Evolutionary conservation across 2,329 filamentous ascomycete species (phyloP).

Genomic region (Exophiala aquamarina): DNA sequence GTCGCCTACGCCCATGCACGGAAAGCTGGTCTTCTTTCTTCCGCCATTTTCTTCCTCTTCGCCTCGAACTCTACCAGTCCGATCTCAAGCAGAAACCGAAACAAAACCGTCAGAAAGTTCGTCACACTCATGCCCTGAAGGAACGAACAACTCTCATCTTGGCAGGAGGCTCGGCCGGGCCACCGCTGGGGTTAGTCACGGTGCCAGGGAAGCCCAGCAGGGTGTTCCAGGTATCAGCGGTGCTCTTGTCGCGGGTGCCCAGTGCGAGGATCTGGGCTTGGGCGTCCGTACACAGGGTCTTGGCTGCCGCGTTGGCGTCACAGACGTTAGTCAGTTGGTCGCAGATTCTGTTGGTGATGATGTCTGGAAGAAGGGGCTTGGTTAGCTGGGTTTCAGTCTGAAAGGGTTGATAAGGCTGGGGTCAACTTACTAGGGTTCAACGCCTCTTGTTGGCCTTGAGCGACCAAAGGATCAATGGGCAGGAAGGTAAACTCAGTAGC

Average conservation of each 20-base stretch:
- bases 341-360: conserved; percentile 72
- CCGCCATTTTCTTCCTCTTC: neutral
- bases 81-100: no score
- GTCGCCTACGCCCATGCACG: no score
- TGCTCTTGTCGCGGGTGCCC: conserved; percentile 40
- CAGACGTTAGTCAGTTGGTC: conserved; percentile 70
- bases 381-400: neutral
- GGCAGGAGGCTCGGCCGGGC: conserved; percentile 16
- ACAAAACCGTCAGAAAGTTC: no score
- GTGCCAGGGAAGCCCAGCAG: conserved; percentile 36
- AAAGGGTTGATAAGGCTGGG: conserved; percentile 35
- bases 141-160: conserved; percentile 19
- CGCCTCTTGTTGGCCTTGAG: conserved; percentile 62
- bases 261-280: conserved; percentile 53
- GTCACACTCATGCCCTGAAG: neutral
- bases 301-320: conserved; percentile 60
- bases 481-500: conserved; percentile 67
- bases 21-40: neutral
- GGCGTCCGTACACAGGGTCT: conserved; percentile 53
- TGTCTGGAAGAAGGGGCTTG: conserved; percentile 49
- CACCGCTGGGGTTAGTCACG: conserved; percentile 23
- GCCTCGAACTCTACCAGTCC: no score
- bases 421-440: conserved; percentile 64
- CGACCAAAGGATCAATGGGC: conserved; percentile 61
- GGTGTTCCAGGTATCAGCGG: conserved; percentile 43